Evolutionary conservation across 345 rosid genomes (phyloP), one percentile per base, ranked within the genome.

Genomic region (Eucalyptus brandiana): DNA sequence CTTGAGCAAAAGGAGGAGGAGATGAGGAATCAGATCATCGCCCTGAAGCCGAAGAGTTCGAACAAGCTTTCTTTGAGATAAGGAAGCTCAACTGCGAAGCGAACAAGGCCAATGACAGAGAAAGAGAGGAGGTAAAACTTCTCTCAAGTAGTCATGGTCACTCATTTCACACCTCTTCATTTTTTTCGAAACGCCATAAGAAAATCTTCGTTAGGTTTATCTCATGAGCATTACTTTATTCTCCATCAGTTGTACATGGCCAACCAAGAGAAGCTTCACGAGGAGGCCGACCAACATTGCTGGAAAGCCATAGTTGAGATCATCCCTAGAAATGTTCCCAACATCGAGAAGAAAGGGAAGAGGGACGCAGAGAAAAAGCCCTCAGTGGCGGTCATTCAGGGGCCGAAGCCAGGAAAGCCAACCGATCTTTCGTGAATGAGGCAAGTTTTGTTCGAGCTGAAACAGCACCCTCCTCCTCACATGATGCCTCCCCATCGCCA

Each of bases 1-100:
- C 96, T 98, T 2, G 96, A 97, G 94, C 96, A 97, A 90, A 97
- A 92, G 90, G 99, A 97, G 37, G 37, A 37, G 92, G 99, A n/a
- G 91, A 97, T 91, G 98, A 88, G 96, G 87, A 93, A 96, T 89
- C 97, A 97, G 94, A 96, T 98, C 87, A 95, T 97, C 45, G 90
- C 93, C 16, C 96, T 19, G 24, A 98, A 93, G 99, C 98, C 58
- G 98, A 98, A 40, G 99, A 96, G 62, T 96, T 88, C 87, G 95
- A 93, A 90, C 91, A 93, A 89, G 90, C 95, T 40, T 95, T 97
- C 86, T 95, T 94, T 62, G 99, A 95, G 96, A 97, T 94, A 90
- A 94, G 95, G 91, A 93, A 91, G 58, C 94, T 86, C 88, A 95
- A 49, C 18, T 49, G 7, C 51, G 97, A 97, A 91, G 92, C 96